Base-by-base conservation (phyloP, 208 protist species). In the Novymonas esmeraldas region DNA sequence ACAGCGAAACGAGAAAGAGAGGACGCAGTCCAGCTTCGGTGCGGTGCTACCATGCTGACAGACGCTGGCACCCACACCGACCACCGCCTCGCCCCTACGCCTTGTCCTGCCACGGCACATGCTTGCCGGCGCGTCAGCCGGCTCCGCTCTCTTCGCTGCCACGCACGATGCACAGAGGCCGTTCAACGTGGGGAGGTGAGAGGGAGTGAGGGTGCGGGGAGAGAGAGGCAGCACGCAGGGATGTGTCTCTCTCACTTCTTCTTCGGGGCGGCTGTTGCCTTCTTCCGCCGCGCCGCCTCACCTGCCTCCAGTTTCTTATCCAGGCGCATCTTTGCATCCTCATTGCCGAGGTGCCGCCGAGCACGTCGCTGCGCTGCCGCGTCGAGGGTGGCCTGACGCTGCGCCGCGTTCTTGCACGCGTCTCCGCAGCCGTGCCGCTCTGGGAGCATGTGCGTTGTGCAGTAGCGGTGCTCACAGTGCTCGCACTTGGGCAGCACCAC, bases 391-490 rank as follows among this genome's bases (percentile, higher is more conserved):
- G 86, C 85, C 56, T 90, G 70, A 6, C 77, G 67, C 57, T 84
- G 76, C 11, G 87, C 76, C 13, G 60, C 62, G 48, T 90, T 92
- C 51, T 84, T 88, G 61, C 73, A 84, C 3, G 80, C 85, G 57
- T 90, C 80, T 0, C 84, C 78, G 60, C 90, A 95, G n/a, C 90
- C 90, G 63, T 95, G 90, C n/a, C 82, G 76, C 48, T 95, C 86
- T 5, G 90, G 90, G 31, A 92, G 75, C 70, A 95, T 70, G 65
- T 95, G 90, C n/a, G 58, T 34, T 0, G 87, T 90, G 66, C 90
- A 95, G 73, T 82, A 87, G 26, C 84, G 80, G 38, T 74, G 68
- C 20, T 78, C 46, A 65, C 90, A 95, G 71, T 81, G 81, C 31
- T 90, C 78, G 50, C 90, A 95, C 38, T 65, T 52, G 7, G 90